Conservation (phyloP, 768 basidiomycete genomes). For the Hemileccinum rubropunctum region DNA sequence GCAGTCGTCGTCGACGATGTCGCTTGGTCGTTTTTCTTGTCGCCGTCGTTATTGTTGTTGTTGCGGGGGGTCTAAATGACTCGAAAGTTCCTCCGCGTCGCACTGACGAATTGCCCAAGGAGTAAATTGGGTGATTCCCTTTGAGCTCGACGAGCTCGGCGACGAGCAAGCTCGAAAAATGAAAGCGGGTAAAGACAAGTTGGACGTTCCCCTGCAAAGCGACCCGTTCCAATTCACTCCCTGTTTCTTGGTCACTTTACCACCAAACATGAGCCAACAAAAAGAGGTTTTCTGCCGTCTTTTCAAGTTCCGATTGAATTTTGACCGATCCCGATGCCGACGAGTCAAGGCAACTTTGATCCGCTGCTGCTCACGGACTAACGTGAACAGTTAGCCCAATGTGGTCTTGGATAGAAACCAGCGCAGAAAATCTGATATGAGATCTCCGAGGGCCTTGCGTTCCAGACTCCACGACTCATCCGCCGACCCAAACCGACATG, state of each 20-base stretch:
- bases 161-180: conserved; percentile 10
- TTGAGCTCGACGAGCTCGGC: conserved; percentile 18
- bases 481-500: too few species aligned
- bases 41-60: conserved; percentile 7
- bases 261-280: conserved; percentile 30
- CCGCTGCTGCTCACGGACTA: too few species aligned
- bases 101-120: background rate
- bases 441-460: too few species aligned
- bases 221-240: conserved; percentile 10
- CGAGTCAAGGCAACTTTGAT: too few species aligned
- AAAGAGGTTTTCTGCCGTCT: conserved; percentile 19
- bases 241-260: conserved; percentile 17
- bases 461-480: too few species aligned
- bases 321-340: background rate
- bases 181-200: conserved; percentile 12
- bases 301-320: conserved; percentile 22
- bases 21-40: conserved; percentile 19
- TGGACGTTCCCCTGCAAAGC: conserved; percentile 22
- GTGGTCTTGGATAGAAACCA: too few species aligned
- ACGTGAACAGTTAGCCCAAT: too few species aligned
- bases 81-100: conserved; percentile 5
- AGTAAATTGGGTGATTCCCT: background rate
- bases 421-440: too few species aligned
- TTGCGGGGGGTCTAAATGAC: conserved; percentile 1
- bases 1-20: conserved; percentile 11